phyloP scores from a whole-genome alignment of 1,284 basidiomycete genomes.

The Cutaneotrichosporon mucoides region DNA sequence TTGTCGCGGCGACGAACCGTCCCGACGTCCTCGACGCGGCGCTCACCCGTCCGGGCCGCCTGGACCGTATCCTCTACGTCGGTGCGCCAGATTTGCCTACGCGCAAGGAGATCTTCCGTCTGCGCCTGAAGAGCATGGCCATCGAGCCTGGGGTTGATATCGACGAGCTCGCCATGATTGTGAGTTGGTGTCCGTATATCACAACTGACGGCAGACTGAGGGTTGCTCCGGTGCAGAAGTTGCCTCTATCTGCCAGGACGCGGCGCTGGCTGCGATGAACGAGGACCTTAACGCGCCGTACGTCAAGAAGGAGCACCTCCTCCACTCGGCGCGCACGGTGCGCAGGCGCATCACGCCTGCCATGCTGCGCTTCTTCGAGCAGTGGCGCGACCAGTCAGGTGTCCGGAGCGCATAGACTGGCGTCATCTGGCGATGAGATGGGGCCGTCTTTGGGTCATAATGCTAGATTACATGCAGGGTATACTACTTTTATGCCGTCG shows the following conservation, averaged over 20 bases:
- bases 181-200: conserved; percentile 47
- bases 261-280: conserved; percentile 86
- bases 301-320: conserved; percentile 70
- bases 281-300: conserved; percentile 69
- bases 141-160: conserved; percentile 68
- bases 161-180: conserved; percentile 66
- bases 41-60: conserved; percentile 85
- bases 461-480: conserved; percentile 19
- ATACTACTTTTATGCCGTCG: neutral
- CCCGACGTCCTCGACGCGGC: conserved; percentile 93
- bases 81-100: conserved; percentile 79
- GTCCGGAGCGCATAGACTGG: conserved; percentile 37
- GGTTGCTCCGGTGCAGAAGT: conserved; percentile 98
- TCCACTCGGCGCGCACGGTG: conserved; percentile 67
- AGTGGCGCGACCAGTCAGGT: conserved; percentile 55
- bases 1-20: conserved; percentile 93
- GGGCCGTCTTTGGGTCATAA: neutral
- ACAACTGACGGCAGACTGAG: conserved; percentile 60
- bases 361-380: conserved; percentile 67
- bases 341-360: conserved; percentile 80
- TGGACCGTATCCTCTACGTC: conserved; percentile 94
- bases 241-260: conserved; percentile 88
- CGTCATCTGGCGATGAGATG: too few species aligned
- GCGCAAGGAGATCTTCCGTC: conserved; percentile 76
- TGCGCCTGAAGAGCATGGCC: conserved; percentile 75